phyloP scores from a whole-genome alignment of 192 early-diverging fungal genomes.

The Entomortierella lignicola region DNA sequence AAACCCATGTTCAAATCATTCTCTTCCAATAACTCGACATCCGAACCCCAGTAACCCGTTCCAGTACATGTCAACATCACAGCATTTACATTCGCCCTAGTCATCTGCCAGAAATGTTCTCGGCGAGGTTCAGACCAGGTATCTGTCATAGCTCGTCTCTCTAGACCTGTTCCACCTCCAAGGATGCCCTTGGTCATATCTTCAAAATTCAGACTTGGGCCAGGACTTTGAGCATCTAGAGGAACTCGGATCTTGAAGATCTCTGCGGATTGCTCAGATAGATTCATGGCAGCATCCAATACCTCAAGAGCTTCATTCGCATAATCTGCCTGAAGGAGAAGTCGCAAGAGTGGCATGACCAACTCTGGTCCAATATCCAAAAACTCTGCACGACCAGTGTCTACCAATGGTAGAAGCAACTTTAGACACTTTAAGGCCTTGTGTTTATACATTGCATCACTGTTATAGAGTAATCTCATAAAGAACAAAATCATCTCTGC shows the following conservation, averaged over 20 bases:
- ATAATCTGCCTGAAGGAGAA: slow-evolving; percentile 70
- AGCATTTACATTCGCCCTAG: slow-evolving; percentile 46
- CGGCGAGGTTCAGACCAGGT: slow-evolving; percentile 25
- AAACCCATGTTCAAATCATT: slow-evolving; percentile 28
- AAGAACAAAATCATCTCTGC: slow-evolving; percentile 70
- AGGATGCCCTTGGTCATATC: slow-evolving; percentile 54
- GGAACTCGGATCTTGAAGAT: slow-evolving; percentile 51
- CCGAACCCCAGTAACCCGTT: slow-evolving; percentile 29
- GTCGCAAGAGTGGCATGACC: slow-evolving; percentile 73
- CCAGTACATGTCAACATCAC: slow-evolving; percentile 38
- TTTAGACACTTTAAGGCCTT: slow-evolving; percentile 74
- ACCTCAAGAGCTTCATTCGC: slow-evolving; percentile 78
- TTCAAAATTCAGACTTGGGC: slow-evolving; percentile 41
- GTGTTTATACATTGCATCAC: slow-evolving; percentile 67
- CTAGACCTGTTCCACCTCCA: slow-evolving; percentile 47
- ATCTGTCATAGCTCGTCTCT: slow-evolving; percentile 29
- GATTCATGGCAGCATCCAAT: slow-evolving; percentile 72
- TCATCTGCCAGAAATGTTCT: slow-evolving; percentile 52
- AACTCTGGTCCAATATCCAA: slow-evolving; percentile 70
- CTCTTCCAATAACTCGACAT: slow-evolving; percentile 38
- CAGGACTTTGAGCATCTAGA: slow-evolving; percentile 31
- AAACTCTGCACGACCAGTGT: slow-evolving; percentile 47
- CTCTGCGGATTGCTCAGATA: slow-evolving; percentile 45
- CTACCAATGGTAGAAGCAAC: slow-evolving; percentile 69
- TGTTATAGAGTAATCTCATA: slow-evolving; percentile 72